Percentiles rank a stretch among this genome's conserved stretches.
Conservation (phyloP, 2,329 filamentous ascomycete species). For the Lojkania enalia region DNA sequence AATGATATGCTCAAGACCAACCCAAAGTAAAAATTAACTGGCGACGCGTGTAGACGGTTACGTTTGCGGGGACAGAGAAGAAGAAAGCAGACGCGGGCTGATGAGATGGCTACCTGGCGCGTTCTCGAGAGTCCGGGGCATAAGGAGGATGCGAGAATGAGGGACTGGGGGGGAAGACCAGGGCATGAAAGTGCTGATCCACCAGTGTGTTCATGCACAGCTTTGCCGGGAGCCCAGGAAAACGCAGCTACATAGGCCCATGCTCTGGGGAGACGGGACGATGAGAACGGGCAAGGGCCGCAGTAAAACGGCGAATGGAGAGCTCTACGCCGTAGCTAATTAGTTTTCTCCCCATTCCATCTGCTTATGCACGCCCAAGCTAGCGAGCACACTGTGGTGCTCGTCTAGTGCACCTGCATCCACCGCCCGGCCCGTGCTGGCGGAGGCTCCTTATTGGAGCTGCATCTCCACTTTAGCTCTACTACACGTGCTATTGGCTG, state of each 20-base stretch:
- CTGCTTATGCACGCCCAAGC: slow-evolving; percentile 37
- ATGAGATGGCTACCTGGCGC: slow-evolving; percentile 23
- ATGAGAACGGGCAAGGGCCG: slow-evolving; percentile 14
- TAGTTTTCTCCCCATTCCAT: slow-evolving; percentile 28
- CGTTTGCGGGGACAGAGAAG: not conserved
- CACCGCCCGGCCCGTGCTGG: slow-evolving; percentile 22
- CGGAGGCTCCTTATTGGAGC: slow-evolving; percentile 18
- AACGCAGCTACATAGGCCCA: slow-evolving; percentile 34
- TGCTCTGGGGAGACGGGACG: slow-evolving; percentile 27
- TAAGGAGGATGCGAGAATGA: slow-evolving; percentile 26
- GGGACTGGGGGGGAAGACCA: slow-evolving; percentile 22
- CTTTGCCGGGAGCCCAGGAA: slow-evolving; percentile 28
- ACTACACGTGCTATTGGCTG: slow-evolving; percentile 22
- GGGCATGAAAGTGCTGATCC: slow-evolving; percentile 40
- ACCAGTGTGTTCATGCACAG: slow-evolving; percentile 30
- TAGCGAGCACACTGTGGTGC: slow-evolving; percentile 28
- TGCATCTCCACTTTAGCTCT: slow-evolving; percentile 9
- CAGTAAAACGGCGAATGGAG: slow-evolving; percentile 30
- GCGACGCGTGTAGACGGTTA: not conserved
- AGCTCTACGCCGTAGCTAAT: slow-evolving; percentile 34
- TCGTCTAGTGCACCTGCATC: slow-evolving; percentile 25
- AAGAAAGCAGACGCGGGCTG: slow-evolving; percentile 10
- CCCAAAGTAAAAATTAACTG: not conserved
- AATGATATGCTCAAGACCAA: not conserved
- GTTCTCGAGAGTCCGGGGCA: slow-evolving; percentile 33